phyloP scores from a whole-genome alignment of 2,329 filamentous ascomycete species.

The Didymella pomorum region DNA sequence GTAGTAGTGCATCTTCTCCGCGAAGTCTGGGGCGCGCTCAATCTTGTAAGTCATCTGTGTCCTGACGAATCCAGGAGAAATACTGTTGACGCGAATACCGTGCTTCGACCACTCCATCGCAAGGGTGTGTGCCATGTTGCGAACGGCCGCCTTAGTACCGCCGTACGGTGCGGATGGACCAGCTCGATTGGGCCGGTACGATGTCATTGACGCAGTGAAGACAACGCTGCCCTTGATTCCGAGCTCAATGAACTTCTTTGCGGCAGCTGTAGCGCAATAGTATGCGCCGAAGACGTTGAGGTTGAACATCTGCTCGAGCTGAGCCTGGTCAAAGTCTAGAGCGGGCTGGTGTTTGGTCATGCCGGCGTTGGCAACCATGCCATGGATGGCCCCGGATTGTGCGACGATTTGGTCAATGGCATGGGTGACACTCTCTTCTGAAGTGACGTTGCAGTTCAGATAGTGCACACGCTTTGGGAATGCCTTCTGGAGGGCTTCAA shows the following conservation, averaged over 20 bases:
- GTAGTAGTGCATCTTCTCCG: constrained; percentile 63
- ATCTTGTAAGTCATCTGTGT: constrained; percentile 66
- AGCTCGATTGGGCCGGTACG: constrained; percentile 59
- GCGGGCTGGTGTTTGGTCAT: constrained; percentile 62
- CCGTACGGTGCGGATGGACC: constrained; percentile 60
- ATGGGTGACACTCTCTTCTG: constrained; percentile 56
- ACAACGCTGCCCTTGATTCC: constrained; percentile 59
- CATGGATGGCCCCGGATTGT: constrained; percentile 59
- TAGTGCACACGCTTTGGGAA: constrained; percentile 56
- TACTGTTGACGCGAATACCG: constrained; percentile 82
- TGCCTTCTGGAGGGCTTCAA: constrained; percentile 52
- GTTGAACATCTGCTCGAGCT: constrained; percentile 58
- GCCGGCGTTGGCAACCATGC: constrained; percentile 62
- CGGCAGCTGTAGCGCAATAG: constrained; percentile 57
- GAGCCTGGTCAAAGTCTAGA: constrained; percentile 59
- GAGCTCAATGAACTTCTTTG: constrained; percentile 55
- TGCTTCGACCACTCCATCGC: constrained; percentile 86
- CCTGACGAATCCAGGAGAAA: constrained; percentile 88
- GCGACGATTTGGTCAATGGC: constrained; percentile 58
- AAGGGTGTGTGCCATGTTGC: constrained; percentile 62
- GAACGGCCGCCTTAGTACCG: constrained; percentile 54
- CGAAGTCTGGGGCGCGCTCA: constrained; percentile 59
- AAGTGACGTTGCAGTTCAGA: constrained; percentile 59
- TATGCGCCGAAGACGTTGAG: constrained; percentile 60
- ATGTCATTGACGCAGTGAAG: constrained; percentile 61